Base-by-base conservation (phyloP, 192 early-diverging fungal species). In the Backusella liffmaniae region DNA sequence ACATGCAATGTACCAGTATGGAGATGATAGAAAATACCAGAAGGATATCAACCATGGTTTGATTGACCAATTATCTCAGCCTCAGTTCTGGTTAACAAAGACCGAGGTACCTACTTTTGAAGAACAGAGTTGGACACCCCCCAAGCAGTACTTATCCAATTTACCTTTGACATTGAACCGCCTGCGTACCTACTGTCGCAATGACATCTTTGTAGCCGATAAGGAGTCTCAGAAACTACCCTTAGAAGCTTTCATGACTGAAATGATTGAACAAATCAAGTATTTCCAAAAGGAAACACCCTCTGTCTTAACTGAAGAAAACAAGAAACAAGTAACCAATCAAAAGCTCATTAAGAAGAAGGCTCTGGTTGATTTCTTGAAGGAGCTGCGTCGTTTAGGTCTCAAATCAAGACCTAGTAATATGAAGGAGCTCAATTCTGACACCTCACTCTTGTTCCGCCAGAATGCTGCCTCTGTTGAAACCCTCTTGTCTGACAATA, bases 361-460 rank as follows among this genome's bases (percentile, higher is more conserved):
- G 76, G 89, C 95, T 2, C 75, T 93, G 3, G 92, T 92, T 32
- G 94, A 96, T 73, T 78, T 94, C 21, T 84, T 95, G 62, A 94
- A 92, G 76, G 84, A 92, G 65, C 73, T 96, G 29, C 85, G 88
- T 34, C 78, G 87, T 26, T 74, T 95, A 46, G 95, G 95, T 23
- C 74, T 91, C 26, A 83, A 86, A 51, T 74, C 66, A 29, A 74
- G 82, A 67, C 75, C 76, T 15, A 56, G 65, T 34, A 71, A 71
- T 10, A n/a, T 83, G 37, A 34, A 59, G 1, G 74, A 82, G 65
- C 70, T 78, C 41, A 78, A 78, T 30, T 51, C 76, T n/a, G 80
- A 82, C 41, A 78, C 69, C 7, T 51, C 80, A n/a, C 18, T 70
- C 29, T 36, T 81, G 13, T 81, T 81, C 73, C 56, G 68, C 35